These are phyloP conservation scores for Lablab purpureus DNA, from an alignment of 306 rosid genomes.

Conservation along the genomic window DNA sequence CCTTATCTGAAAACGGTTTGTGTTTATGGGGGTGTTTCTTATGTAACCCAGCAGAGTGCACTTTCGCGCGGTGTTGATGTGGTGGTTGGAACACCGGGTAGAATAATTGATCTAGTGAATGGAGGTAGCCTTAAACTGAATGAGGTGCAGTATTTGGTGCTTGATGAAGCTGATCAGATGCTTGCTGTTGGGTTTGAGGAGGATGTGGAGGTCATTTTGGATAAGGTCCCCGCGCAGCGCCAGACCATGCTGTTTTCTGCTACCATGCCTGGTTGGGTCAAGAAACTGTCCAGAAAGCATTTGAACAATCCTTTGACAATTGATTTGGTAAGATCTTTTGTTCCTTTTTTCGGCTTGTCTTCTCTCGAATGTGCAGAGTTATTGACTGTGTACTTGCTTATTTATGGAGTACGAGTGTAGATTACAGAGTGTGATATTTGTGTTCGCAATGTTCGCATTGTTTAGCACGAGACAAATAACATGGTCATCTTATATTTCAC, in stretches of 20 bases:
- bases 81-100: slow-evolving; percentile 93
- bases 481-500: not conserved
- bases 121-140: slow-evolving; percentile 77
- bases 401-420: not conserved
- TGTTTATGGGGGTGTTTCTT: slow-evolving; percentile 90
- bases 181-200: slow-evolving; percentile 98
- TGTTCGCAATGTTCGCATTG: slow-evolving; percentile 3
- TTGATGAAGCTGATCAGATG: slow-evolving; percentile 96
- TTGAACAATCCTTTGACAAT: slow-evolving; percentile 81
- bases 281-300: slow-evolving; percentile 76
- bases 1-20: slow-evolving; percentile 79
- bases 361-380: not conserved
- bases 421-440: not conserved
- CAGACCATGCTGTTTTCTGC: slow-evolving; percentile 95
- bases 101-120: slow-evolving; percentile 79
- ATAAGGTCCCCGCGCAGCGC: slow-evolving; percentile 70
- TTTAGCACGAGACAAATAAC: not conserved
- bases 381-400: slow-evolving; percentile 17
- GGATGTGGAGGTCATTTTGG: slow-evolving; percentile 80
- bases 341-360: not conserved
- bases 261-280: slow-evolving; percentile 88
- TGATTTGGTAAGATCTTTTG: slow-evolving; percentile 70
- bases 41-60: slow-evolving; percentile 76
- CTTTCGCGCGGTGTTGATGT: slow-evolving; percentile 94
- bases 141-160: slow-evolving; percentile 79